Base-by-base conservation (phyloP, 179 eudicot species). In the Silene noctiflora region DNA sequence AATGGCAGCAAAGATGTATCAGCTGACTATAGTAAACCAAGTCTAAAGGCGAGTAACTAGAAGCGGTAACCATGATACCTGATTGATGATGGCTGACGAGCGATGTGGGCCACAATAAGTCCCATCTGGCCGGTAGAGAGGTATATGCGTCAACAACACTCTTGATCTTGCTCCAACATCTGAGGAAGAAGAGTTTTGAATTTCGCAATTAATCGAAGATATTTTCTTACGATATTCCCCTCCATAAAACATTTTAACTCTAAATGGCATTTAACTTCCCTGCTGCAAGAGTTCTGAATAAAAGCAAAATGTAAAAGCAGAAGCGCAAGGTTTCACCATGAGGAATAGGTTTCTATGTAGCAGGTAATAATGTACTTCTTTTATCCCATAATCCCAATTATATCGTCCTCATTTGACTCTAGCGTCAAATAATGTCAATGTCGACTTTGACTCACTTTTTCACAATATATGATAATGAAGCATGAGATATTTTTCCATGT, bases 61-160 rank as follows among this genome's bases (percentile, higher is more conserved):
- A 12, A 24, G 35, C 46, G 33, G 33, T 62, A 65, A 70, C 31
- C 53, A 25, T 13, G 21, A 27, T 76, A 95, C 99, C 97, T 95
- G 99, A 82, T 95, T 90, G 75, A 93, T 86, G 74, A 95, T 42
- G 53, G 89, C 84, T 63, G 98, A 95, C 74, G 88, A 81, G 55
- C 99, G 99, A 75, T 87, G 59, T 61, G 91, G 89, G 65, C 99
- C 99, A 82, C 99, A 95, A 29, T 85, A 75, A 84, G 99, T 93
- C 88, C 82, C 64, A 83, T 93, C 89, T 0, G 90, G 87, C 11
- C 99, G 98, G 78, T 91, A 89, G 21, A 95, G 79, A 21, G 99
- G 98, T 76, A 95, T 93, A 80, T 93, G 99, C 56, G 93, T 89
- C 85, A 95, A 85, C 61, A 95, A 77, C 76, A 95, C 95, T 84